Evolutionary conservation across 768 basidiomycete species (phyloP), one percentile per base, ranked within the genome.

Genomic region (Auriscalpium orientale): DNA sequence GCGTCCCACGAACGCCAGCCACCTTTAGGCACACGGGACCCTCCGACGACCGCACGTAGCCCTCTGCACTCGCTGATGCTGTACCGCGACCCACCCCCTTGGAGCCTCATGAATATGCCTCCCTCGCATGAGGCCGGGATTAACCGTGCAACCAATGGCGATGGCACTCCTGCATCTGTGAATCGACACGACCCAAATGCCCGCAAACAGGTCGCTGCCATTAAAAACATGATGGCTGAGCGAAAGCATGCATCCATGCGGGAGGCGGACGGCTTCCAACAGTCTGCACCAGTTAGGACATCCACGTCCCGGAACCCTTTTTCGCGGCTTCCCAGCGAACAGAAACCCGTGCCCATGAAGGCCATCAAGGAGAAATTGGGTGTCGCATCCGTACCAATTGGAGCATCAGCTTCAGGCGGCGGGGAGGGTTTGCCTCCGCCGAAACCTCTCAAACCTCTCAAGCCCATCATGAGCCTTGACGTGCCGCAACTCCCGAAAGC

Each of bases 1-100:
- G 43, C 52, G 20, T 16, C 48, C 4, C 48, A 21, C 16, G 18
- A 34, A 9, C 47, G 47, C 33, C 47, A 28, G 28, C 18, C 20
- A 21, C 11, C 15, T 28, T 10, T 20, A 2, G 28, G 46, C 46
- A 16, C 46, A 8, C 43, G 16, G 40, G 50, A 36, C 5, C 33
- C 3, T n/a, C 34, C 13, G 21, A 15, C 22, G 22, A 46, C 46
- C 48, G 49, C 45, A 50, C 51, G 11, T 44, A 53, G 53, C 53
- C 55, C 58, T 35, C 58, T 60, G 40, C 58, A 62, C 46, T 10
- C 58, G 13, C 46, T 62, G 54, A 59, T 56, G 54, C 60, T 62
- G 21, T 56, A 59, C 43, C 58, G 60, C 37, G 58, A 59, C 11
- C 60, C 60, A 3, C 60, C 58, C 46, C 55, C 53, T n/a, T 62